phyloP scores from a whole-genome alignment of 2,329 filamentous ascomycete genomes.

The Pyricularia grisea region DNA sequence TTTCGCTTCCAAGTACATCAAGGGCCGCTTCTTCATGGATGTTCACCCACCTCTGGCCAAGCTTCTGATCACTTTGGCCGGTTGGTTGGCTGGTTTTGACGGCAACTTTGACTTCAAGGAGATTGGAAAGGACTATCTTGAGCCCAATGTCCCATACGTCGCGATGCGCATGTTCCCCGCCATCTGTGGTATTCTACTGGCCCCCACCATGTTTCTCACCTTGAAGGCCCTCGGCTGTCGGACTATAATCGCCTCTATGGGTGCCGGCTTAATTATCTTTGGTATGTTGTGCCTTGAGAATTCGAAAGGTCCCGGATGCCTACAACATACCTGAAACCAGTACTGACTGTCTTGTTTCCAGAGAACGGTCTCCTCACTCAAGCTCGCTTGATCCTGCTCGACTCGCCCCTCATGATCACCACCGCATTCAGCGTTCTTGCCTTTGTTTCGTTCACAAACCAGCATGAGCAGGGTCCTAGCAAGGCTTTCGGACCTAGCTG shows the following conservation, averaged over 20 bases:
- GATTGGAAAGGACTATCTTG: constrained; percentile 96
- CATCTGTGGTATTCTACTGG: constrained; percentile 76
- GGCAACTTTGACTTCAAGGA: constrained; percentile 98
- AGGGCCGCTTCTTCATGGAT: constrained; percentile 99
- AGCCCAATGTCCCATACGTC: constrained; percentile 91
- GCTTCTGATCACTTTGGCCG: constrained; percentile 88
- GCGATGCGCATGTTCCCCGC: constrained; percentile 94
- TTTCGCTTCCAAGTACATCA: constrained; percentile 98
- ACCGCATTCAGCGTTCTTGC: constrained; percentile 85
- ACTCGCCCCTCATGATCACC: constrained; percentile 87
- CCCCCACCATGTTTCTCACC: constrained; percentile 90
- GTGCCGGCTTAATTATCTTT: constrained; percentile 81
- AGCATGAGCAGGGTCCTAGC: constrained; percentile 83
- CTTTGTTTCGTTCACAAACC: constrained; percentile 91
- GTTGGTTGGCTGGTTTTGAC: constrained; percentile 90
- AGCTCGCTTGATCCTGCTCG: constrained; percentile 88
- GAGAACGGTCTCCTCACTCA: constrained; percentile 95
- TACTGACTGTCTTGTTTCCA: constrained; percentile 25
- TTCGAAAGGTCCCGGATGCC: background rate
- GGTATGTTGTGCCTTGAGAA: constrained; percentile 40
- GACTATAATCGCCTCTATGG: constrained; percentile 74
- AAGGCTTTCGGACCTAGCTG: constrained; percentile 83
- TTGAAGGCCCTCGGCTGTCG: constrained; percentile 85
- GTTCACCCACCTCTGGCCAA: constrained; percentile 98
- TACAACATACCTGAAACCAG: background rate